These are phyloP conservation scores for Spergularia bocconei DNA, from an alignment of 148 eudicot species.

Conservation along the genomic window DNA sequence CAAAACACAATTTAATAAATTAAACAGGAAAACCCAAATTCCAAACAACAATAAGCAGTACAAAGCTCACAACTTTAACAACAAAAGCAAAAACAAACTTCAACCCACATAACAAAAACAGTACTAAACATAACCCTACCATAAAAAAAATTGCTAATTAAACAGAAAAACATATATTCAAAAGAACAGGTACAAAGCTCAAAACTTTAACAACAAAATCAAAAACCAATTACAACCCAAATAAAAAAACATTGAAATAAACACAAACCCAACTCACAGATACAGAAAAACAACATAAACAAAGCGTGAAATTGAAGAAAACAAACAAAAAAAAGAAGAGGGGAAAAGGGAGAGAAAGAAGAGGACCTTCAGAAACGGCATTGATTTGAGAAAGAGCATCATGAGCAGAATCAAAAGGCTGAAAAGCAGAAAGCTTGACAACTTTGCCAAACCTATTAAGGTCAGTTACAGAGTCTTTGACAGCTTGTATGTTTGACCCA, in stretches of 20 bases:
- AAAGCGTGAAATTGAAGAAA: background rate
- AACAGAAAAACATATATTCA: no score
- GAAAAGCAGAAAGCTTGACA: constrained; percentile 71
- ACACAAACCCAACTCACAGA: background rate
- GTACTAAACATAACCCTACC: background rate
- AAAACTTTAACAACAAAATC: no score
- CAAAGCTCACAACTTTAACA: background rate
- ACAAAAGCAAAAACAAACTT: background rate
- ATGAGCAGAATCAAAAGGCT: constrained; percentile 75
- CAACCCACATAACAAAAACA: background rate
- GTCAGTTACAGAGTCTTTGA: constrained; percentile 67
- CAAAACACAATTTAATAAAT: no score
- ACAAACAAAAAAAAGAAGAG: background rate
- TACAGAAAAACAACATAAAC: background rate
- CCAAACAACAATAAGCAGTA: background rate
- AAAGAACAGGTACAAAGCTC: no score
- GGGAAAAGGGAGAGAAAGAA: background rate
- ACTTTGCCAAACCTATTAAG: constrained; percentile 81
- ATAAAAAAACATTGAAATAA: no score
- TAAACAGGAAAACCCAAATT: background rate
- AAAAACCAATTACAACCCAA: no score
- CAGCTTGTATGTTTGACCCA: constrained; percentile 81
- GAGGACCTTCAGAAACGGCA: constrained; percentile 83
- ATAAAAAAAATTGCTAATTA: no score
- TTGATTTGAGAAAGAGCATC: constrained; percentile 89